Conservation (phyloP, 805 yeast genomes). For the Candida alai region DNA sequence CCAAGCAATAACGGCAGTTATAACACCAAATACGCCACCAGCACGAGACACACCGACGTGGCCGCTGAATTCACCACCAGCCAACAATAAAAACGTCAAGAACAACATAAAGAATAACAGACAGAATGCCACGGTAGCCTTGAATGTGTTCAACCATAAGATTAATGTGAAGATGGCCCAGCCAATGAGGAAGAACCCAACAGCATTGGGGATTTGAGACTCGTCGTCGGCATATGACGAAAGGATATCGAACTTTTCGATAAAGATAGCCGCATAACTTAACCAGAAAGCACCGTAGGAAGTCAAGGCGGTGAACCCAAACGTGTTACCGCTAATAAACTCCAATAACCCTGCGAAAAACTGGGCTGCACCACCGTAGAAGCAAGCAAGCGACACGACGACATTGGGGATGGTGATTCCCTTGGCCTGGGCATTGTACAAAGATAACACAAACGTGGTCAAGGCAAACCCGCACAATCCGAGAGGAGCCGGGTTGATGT, state of each 20-base stretch:
- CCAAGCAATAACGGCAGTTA: slow-evolving; percentile 56
- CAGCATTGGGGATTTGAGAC: slow-evolving; percentile 43
- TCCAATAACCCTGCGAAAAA: slow-evolving; percentile 66
- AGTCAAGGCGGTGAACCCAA: slow-evolving; percentile 61
- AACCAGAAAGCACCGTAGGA: slow-evolving; percentile 73
- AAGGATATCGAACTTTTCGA: slow-evolving; percentile 57
- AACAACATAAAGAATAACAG: slow-evolving; percentile 49
- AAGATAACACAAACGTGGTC: slow-evolving; percentile 57
- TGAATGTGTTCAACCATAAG: slow-evolving; percentile 50
- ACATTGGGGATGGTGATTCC: slow-evolving; percentile 50
- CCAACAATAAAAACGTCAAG: slow-evolving; percentile 53
- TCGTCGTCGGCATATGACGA: slow-evolving; percentile 41
- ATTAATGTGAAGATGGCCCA: slow-evolving; percentile 64
- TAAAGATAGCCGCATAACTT: slow-evolving; percentile 55
- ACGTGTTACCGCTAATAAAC: slow-evolving; percentile 58
- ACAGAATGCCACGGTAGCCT: slow-evolving; percentile 65
- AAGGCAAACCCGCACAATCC: slow-evolving; percentile 61
- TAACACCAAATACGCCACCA: slow-evolving; percentile 59
- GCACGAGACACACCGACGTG: slow-evolving; percentile 43
- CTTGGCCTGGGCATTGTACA: slow-evolving; percentile 53
- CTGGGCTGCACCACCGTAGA: slow-evolving; percentile 63
- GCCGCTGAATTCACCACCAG: slow-evolving; percentile 48
- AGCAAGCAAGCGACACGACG: slow-evolving; percentile 54
- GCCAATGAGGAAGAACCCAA: slow-evolving; percentile 57
- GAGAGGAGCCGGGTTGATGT: slow-evolving; percentile 65